Base-by-base conservation (phyloP, 2,329 filamentous ascomycete species). In the Pezicula rhizophila region DNA sequence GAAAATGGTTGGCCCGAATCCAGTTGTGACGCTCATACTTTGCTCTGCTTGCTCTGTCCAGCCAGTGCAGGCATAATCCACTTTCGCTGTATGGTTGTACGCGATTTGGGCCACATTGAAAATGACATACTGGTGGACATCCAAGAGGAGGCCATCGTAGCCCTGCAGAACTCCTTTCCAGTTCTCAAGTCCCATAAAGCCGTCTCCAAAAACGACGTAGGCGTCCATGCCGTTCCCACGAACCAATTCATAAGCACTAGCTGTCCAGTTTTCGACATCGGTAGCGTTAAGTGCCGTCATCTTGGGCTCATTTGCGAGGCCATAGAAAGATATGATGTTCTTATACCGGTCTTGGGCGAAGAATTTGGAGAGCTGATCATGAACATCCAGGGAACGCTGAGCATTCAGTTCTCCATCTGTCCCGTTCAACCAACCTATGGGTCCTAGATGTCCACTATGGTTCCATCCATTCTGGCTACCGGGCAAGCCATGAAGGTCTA, bases 381-480 rank as follows among this genome's bases (percentile, higher is more conserved):
- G 93, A 35, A 97, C 76, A 50, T 95, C 89, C 15, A 96, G 78
- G 2, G 89, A 88, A 33, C 92, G 82, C 60, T 95, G 78, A 0
- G 77, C 85, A 65, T 96, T 96, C 12, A 82, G 66, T 1, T 77
- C 74, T 10, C 93, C 92, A 61, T 96, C 76, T 0, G 88, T 85
- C n/a, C 93, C 93, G 60, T 93, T 93, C 35, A 97, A 71, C 93
- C 93, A 99, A 23, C 81, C 77, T 54, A 97, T 92, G 1, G 69
- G 52, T 1, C 93, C 92, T 64, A 87, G 84, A 8, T 83, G 81
- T 0, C 93, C 93, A 58, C 88, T 95, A 67, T 99, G 93, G 60
- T 96, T 96, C 92, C 92, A 97, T 2, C 93, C 93, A 61, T 99
- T 99, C 64, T 97, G 93, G 52, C 87, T 92, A 0, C 93, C 93